Percentiles rank a stretch among this genome's conserved stretches.
Conservation (phyloP, 805 yeast species). For the Wickerhamomyces rabaulensis region DNA sequence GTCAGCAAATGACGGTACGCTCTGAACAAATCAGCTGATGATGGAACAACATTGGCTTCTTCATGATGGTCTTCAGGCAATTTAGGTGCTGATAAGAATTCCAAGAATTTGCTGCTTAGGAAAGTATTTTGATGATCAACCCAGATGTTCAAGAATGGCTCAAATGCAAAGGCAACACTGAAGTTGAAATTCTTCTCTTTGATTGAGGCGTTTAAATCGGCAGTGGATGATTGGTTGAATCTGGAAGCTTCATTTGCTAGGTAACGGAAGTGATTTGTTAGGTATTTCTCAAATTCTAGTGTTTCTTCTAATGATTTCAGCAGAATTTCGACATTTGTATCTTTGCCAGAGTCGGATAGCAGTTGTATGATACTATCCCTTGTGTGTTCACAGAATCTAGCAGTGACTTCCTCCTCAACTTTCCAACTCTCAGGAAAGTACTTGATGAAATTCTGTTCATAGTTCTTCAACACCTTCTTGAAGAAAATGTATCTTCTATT, state of each 20-base stretch:
- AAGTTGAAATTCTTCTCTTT: not conserved
- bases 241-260: conserved; percentile 29
- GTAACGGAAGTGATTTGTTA: conserved; percentile 58
- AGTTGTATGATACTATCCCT: conserved; percentile 57
- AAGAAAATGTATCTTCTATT: conserved; percentile 78
- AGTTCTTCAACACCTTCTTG: conserved; percentile 58
- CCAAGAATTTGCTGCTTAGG: conserved; percentile 56
- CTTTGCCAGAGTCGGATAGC: conserved; percentile 35
- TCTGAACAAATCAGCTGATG: conserved; percentile 84
- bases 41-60: conserved; percentile 66
- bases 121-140: conserved; percentile 73
- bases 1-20: conserved; percentile 65
- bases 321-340: conserved; percentile 56
- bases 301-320: conserved; percentile 70
- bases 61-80: conserved; percentile 44
- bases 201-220: conserved; percentile 4
- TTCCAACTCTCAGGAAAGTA: conserved; percentile 73
- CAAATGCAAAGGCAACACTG: conserved; percentile 63
- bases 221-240: conserved; percentile 1
- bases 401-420: conserved; percentile 55
- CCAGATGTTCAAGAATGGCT: conserved; percentile 84
- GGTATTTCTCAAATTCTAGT: conserved; percentile 73
- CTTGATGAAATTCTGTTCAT: conserved; percentile 44
- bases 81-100: conserved; percentile 55
- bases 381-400: conserved; percentile 63